Percentiles rank a stretch among this genome's conserved stretches.
Evolutionary conservation across 1,139 yeast species (phyloP).

Genomic region (Protomyces inouyei): DNA sequence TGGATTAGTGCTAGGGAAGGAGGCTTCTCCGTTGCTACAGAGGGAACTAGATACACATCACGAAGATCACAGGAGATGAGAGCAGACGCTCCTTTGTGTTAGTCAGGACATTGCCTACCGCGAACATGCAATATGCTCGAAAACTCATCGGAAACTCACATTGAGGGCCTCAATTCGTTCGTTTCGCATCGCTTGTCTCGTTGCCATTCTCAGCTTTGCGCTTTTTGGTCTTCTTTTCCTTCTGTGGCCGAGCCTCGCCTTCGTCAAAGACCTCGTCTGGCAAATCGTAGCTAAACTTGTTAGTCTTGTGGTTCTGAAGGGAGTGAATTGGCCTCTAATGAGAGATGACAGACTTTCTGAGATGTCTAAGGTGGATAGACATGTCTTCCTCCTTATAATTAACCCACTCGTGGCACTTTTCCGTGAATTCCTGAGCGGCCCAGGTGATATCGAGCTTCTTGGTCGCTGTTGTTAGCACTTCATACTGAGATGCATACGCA

Average conservation of each 20-base stretch:
- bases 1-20: no score
- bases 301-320: neutral
- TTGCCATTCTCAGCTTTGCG: slow-evolving; percentile 7
- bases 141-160: no score
- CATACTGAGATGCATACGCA: neutral
- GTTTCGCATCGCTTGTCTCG: neutral
- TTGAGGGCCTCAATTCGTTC: neutral
- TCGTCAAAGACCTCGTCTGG: slow-evolving; percentile 81
- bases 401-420: slow-evolving; percentile 68
- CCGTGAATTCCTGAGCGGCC: slow-evolving; percentile 86
- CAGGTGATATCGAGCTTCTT: slow-evolving; percentile 74
- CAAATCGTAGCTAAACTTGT: slow-evolving; percentile 52
- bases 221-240: slow-evolving; percentile 24
- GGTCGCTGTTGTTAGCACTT: slow-evolving; percentile 33
- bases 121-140: no score
- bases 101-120: no score
- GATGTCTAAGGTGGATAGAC: slow-evolving; percentile 62
- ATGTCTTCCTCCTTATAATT: slow-evolving; percentile 59
- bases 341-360: slow-evolving; percentile 47
- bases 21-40: no score
- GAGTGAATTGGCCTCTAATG: neutral
- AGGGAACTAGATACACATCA: no score
- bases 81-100: no score
- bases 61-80: no score
- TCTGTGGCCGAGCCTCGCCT: slow-evolving; percentile 53